Evolutionary conservation across 257 asterid genomes (phyloP), one percentile per base, ranked within the genome.

Genomic region (Craterostigma plantagineum): DNA sequence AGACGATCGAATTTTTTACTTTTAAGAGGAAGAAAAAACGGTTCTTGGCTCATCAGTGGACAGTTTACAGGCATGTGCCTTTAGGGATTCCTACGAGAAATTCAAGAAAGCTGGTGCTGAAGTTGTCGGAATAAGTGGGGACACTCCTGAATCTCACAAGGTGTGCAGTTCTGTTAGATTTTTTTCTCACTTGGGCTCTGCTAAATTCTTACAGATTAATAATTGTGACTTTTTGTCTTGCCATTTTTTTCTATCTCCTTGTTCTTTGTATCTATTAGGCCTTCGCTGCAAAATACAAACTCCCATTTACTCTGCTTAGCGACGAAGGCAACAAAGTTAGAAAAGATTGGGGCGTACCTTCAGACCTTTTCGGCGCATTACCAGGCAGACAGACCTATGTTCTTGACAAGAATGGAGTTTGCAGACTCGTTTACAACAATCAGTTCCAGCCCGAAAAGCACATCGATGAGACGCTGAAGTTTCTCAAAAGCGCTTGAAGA

Each of bases 401-500:
- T 43, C 94, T 90, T 13, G 99, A 90, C 86, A 84, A 68, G 69
- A 77, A 80, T 11, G 96, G 96, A 18, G 94, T 84, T 45, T 90
- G 91, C 51, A 91, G 80, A 18, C 94, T 90, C 38, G 41, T 90
- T 45, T 90, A 90, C 63, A 90, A 84, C 61, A 90, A 84, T 43
- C 99, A 90, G 67, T 90, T 90, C 87, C 99, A 90, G 59, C 96
- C 96, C 10, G 99, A 90, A 52, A 90, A 90, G 73, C 99, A 90
- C 48, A 80, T 90, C 1, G 94, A 75, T 36, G 96, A 90, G 59
- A 83, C 96, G 69, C 65, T 90, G 70, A 90, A 83, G 81, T 77
- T 90, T 55, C 94, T 90, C 16, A 70, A 75, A 63, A 70, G 72
- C 47, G 68, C 63, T 51, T 83, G 67, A 63, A 35, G 38, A 15